Base-by-base conservation (phyloP, 495 filamentous ascomycete species). In the Penicillium riverlandense region DNA sequence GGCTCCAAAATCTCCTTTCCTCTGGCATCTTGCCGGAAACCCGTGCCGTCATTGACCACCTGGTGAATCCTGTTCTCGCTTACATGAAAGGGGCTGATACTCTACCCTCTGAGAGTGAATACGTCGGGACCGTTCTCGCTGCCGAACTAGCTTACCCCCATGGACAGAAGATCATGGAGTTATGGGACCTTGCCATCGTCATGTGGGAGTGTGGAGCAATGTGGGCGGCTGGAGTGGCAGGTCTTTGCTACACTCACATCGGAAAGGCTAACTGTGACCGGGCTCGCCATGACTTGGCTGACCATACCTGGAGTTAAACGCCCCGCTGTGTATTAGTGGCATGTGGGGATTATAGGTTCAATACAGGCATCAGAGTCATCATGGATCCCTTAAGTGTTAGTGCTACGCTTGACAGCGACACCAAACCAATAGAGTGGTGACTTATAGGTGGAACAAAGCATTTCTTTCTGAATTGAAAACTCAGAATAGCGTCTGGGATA, bases 151-250 rank as follows among this genome's bases (percentile, higher is more conserved):
- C 46, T 15, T 48, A 48, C 15, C 46, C 46, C 7, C 40, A 48
- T 6, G 46, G 40, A 1, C 40, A 48, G 36, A 48, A 48, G 29
- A 43, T 48, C 11, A 12, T 43, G 29, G 46, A 48, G 16, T 29
- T 48, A 7, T 48, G 46, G 46, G 46, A 43, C 29, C 46, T 48
- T 14, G 40, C 46, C 12, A 48, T 48, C 29, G 29, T 48, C 14
- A 48, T 48, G 40, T 48, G 46, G 40, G 46, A 48, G 35, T 43
- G 40, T 29, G 46, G 46, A 9, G 46, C 46, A 10, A 48, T 48
- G 40, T 48, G 46, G 46, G 28, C 14, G 2, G 40, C 46, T 43
- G 46, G 46, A 32, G 35, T 48, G n/a, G 46, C 46, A 30, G 46
- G 46, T 29, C 40, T 48, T 35, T 43, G 46, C 40, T 48, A 48